phyloP scores from a whole-genome alignment of 2,329 filamentous ascomycete genomes.

The Chaetomiaceae sp. region DNA sequence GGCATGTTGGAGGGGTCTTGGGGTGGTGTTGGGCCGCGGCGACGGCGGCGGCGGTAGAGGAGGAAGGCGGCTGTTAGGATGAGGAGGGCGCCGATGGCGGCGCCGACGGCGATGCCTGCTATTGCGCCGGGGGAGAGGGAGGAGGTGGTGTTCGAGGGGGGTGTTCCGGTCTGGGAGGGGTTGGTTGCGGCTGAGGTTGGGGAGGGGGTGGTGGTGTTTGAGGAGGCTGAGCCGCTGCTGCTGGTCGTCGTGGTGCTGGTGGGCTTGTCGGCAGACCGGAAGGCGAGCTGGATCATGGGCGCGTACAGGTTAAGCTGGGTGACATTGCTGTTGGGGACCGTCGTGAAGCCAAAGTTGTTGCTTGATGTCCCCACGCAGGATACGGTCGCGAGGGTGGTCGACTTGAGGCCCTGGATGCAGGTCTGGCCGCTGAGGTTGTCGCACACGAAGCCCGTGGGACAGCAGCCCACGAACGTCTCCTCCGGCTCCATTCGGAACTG shows the following conservation, averaged over 20 bases:
- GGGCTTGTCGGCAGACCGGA: constrained; percentile 11
- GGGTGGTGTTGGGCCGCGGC: not conserved
- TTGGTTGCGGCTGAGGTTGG: not conserved
- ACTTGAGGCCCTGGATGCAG: constrained; percentile 4
- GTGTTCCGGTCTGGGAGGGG: not conserved
- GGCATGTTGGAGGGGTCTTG: not conserved
- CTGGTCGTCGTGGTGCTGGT: not conserved
- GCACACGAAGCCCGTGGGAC: constrained; percentile 19
- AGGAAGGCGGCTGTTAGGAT: constrained; percentile 10
- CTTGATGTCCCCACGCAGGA: constrained; percentile 2
- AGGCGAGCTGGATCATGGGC: constrained; percentile 25
- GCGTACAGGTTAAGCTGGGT: constrained; percentile 13
- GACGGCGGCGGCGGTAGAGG: constrained; percentile 9
- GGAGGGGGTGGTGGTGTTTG: not conserved
- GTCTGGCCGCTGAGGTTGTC: constrained; percentile 21
- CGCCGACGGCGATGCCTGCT: constrained; percentile 19
- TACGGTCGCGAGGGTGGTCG: constrained; percentile 7
- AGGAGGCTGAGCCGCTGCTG: too few relatives aligned
- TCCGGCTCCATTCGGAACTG: constrained; percentile 17
- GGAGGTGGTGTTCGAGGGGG: not conserved
- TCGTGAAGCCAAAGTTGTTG: constrained; percentile 15
- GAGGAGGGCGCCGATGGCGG: constrained; percentile 6
- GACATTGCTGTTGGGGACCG: constrained; percentile 3
- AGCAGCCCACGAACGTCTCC: constrained; percentile 23
- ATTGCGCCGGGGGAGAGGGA: constrained; percentile 15